Conservation (phyloP, 2,329 filamentous ascomycete genomes). For the Xylariaceae sp. region DNA sequence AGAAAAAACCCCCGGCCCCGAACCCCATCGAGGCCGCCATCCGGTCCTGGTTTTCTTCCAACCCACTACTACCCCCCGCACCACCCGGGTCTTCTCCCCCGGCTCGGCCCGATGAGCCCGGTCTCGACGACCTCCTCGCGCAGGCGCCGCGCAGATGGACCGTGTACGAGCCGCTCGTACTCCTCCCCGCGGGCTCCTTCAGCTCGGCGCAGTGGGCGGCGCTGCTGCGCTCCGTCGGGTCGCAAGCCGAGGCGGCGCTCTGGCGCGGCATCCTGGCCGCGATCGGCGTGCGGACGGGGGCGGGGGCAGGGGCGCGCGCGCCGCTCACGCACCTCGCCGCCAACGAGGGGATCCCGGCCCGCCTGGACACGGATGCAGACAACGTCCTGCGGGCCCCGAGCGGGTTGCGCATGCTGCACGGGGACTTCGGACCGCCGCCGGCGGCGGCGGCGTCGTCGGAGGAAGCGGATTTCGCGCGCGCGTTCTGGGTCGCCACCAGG, state of each 20-base stretch:
- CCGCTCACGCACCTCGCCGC: conserved; percentile 60
- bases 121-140: conserved; percentile 37
- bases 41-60: conserved; percentile 15
- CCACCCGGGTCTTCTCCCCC: not conserved
- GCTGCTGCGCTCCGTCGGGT: conserved; percentile 33
- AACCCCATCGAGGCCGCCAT: conserved; percentile 27
- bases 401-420: conserved; percentile 69
- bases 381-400: conserved; percentile 77
- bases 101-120: not conserved
- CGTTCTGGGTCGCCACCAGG: conserved; percentile 78
- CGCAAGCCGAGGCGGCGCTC: conserved; percentile 38
- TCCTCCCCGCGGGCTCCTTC: conserved; percentile 64
- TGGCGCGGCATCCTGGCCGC: conserved; percentile 53
- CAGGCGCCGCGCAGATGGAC: conserved; percentile 60
- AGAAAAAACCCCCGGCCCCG: conserved; percentile 8
- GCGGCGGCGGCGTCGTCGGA: conserved; percentile 20
- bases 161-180: conserved; percentile 62
- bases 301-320: conserved; percentile 30
- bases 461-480: conserved; percentile 59
- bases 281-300: conserved; percentile 45
- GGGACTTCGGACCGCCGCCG: conserved; percentile 69
- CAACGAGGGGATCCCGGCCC: conserved; percentile 63
- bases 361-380: conserved; percentile 40
- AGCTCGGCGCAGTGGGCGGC: conserved; percentile 46
- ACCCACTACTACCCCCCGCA: not conserved